Conservation (phyloP, 78 protist genomes). For the Diacronema lutheri region DNA sequence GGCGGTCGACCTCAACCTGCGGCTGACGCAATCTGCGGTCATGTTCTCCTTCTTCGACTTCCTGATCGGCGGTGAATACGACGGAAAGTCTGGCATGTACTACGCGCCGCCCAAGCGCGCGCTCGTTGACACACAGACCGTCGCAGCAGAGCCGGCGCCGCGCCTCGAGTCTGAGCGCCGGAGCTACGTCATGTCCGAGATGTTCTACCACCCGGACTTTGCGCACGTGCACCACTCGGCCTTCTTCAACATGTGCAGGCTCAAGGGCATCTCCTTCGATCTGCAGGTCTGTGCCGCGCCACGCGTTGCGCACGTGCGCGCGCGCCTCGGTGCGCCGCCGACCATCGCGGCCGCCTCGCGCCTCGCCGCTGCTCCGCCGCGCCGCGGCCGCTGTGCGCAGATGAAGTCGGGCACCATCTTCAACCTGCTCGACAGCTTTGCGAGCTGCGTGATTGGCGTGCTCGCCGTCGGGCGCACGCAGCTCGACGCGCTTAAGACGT, state of each 20-base stretch:
- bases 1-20: conserved; percentile 46
- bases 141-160: not conserved
- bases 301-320: no score
- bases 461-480: not conserved
- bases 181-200: not conserved
- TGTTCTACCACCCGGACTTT: not conserved
- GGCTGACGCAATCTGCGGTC: conserved; percentile 6
- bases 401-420: not conserved
- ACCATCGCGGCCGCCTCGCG: no score
- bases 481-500: not conserved
- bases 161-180: not conserved
- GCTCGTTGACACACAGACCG: no score
- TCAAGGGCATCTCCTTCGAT: conserved; percentile 18
- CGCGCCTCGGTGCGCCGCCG: no score
- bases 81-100: not conserved
- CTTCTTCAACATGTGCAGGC: not conserved
- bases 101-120: no score
- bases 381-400: no score
- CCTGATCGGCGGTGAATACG: not conserved
- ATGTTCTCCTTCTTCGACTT: not conserved
- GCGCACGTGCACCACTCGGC: not conserved
- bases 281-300: not conserved
- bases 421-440: not conserved
- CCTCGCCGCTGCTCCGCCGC: no score
- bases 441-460: not conserved